These are phyloP conservation scores for Peronosclerospora sorghi DNA, from an alignment of 352 stramenopile species.

Conservation along the genomic window DNA sequence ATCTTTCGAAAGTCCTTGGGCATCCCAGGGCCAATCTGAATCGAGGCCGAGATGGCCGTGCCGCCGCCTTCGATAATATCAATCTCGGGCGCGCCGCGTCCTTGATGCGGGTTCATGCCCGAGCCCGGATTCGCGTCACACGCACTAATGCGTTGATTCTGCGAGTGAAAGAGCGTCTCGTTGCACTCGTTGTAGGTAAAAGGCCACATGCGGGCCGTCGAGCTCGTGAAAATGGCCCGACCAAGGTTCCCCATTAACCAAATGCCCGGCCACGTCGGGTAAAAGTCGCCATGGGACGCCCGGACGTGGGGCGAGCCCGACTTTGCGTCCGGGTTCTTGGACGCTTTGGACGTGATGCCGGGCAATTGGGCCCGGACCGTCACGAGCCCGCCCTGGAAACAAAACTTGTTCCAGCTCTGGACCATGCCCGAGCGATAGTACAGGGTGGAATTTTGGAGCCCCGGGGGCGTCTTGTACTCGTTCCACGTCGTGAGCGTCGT, in stretches of 20 bases:
- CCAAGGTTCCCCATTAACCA: conserved; percentile 95
- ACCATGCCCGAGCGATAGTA: conserved; percentile 78
- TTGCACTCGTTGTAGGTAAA: conserved; percentile 93
- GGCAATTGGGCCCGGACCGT: conserved; percentile 83
- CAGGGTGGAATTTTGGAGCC: conserved; percentile 27
- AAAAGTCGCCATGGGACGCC: conserved; percentile 21
- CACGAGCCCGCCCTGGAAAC: conserved; percentile 88
- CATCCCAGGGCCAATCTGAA: conserved; percentile 80
- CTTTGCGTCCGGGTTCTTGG: conserved; percentile 36
- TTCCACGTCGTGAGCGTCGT: conserved; percentile 52
- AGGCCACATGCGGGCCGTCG: conserved; percentile 92
- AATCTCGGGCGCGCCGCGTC: conserved; percentile 91
- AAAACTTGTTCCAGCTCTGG: conserved; percentile 94
- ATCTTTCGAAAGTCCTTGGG: conserved; percentile 38
- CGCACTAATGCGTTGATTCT: conserved; percentile 73
- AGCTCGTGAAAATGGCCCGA: conserved; percentile 89
- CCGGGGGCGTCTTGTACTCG: conserved; percentile 38
- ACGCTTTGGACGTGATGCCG: conserved; percentile 19
- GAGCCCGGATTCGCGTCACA: conserved; percentile 87
- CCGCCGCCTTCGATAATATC: conserved; percentile 89
- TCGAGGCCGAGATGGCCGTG: conserved; percentile 77
- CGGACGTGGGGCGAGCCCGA: conserved; percentile 14
- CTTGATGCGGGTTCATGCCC: conserved; percentile 81
- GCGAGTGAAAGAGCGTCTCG: conserved; percentile 30
- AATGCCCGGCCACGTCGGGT: conserved; percentile 88